Evolutionary conservation across 2,329 filamentous ascomycete genomes (phyloP).

Genomic region (Ceratocystis lukuohia): DNA sequence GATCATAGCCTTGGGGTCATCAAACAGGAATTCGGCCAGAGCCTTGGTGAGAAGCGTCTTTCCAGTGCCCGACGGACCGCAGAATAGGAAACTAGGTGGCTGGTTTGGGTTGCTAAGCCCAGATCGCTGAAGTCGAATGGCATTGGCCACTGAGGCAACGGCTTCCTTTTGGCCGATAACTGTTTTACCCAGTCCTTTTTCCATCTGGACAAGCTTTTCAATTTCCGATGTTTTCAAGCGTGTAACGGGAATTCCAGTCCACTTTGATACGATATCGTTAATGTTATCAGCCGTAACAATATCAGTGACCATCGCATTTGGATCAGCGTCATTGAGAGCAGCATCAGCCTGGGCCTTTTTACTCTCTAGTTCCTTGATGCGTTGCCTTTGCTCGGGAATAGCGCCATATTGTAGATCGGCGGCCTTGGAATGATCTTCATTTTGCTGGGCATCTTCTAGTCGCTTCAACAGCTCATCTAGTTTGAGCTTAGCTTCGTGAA

Average conservation of each 20-base stretch:
- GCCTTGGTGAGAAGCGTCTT: conserved; percentile 97
- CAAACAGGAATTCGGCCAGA: conserved; percentile 93
- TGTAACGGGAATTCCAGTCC: conserved; percentile 97
- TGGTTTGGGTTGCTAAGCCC: conserved; percentile 93
- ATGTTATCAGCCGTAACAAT: conserved; percentile 94
- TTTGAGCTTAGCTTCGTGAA: conserved; percentile 91
- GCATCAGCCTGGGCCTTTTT: conserved; percentile 71
- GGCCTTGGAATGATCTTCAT: conserved; percentile 70
- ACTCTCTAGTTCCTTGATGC: conserved; percentile 68
- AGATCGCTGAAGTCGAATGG: conserved; percentile 87
- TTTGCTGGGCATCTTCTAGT: conserved; percentile 81
- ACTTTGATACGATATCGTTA: conserved; percentile 92
- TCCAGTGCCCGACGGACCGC: conserved; percentile 93
- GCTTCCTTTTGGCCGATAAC: conserved; percentile 94
- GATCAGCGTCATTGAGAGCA: conserved; percentile 43
- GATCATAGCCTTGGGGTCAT: conserved; percentile 95
- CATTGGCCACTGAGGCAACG: conserved; percentile 83
- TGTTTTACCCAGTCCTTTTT: conserved; percentile 65
- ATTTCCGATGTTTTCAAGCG: conserved; percentile 90
- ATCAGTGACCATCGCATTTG: conserved; percentile 71
- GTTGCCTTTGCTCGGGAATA: conserved; percentile 75
- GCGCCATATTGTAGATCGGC: conserved; percentile 95
- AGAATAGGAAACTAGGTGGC: conserved; percentile 96
- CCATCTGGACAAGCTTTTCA: conserved; percentile 97
- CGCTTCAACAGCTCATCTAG: conserved; percentile 85